These are phyloP conservation scores for Penicillium sp. DNA, from an alignment of 2,329 filamentous ascomycete genomes.

Conservation along the genomic window DNA sequence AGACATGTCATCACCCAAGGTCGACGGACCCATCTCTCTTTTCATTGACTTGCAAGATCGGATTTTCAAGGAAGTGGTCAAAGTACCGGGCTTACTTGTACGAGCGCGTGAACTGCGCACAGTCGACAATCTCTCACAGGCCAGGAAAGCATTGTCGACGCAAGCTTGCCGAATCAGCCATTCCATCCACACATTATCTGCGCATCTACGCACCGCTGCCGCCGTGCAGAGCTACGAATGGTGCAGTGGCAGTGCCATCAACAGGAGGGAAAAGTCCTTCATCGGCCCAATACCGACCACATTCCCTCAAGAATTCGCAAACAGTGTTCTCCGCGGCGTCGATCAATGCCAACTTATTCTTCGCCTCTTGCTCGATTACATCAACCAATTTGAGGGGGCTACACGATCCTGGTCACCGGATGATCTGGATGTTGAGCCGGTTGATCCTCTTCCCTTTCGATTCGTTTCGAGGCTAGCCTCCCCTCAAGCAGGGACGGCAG, in stretches of 20 bases:
- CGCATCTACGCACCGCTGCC: constrained; percentile 13
- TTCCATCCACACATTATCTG: constrained; percentile 2
- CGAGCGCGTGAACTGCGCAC: constrained; percentile 9
- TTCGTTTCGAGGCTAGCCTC: constrained; percentile 10
- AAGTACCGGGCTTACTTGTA: constrained; percentile 17
- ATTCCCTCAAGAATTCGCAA: constrained; percentile 20
- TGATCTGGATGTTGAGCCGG: background rate
- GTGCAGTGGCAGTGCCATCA: background rate
- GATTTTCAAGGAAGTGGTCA: constrained; percentile 21
- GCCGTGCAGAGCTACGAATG: constrained; percentile 9
- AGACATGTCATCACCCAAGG: constrained; percentile 16
- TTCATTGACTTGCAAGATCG: constrained; percentile 22
- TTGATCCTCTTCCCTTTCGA: constrained; percentile 10
- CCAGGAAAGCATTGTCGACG: background rate
- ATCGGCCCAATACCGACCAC: constrained; percentile 20
- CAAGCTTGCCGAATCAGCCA: constrained; percentile 5
- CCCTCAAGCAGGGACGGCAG: background rate
- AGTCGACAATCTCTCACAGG: background rate
- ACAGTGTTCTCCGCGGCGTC: constrained; percentile 17
- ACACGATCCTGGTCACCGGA: background rate
- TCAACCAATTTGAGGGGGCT: constrained; percentile 1
- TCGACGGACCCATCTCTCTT: constrained; percentile 16
- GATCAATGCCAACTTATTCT: constrained; percentile 14
- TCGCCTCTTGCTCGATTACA: constrained; percentile 11
- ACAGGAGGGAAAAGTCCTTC: constrained; percentile 6